Evolutionary conservation across 495 filamentous ascomycete species (phyloP), one percentile per base, ranked within the genome.

Genomic region (Pyrenopolyporus hunteri): DNA sequence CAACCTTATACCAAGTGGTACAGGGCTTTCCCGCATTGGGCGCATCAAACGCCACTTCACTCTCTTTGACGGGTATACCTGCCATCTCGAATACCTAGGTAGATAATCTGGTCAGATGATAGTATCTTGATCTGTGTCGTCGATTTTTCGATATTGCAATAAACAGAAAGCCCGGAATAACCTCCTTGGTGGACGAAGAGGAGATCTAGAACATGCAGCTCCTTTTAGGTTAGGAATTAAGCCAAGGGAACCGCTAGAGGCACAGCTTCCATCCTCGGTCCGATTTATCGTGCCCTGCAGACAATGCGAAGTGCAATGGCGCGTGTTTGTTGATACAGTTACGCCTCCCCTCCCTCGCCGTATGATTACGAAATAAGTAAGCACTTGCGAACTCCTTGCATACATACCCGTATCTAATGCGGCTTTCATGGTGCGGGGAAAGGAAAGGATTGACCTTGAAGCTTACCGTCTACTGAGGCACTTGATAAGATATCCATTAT

Each of bases 1-100:
- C 50, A 17, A 78, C 61, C 44, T 74, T 74, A 59, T 80, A 80
- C 73, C 74, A 81, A 8, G 78, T 82, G 49, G 75, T 71, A 57
- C 75, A 77, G 11, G 73, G 66, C 57, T 75, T 78, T 3, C 63
- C 69, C 13, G 68, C 69, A n/a, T 43, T 36, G 14, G 74, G 72
- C n/a, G 70, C 63, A 28, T 69, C 48, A 58, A 79, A 81, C 28
- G 56, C 57, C 13, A 73, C 60, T 16, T 63, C 57, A 32, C 68
- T 68, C 63, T 70, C 59, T 17, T 37, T 31, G 39, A 62, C 36
- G 22, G 57, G 35, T 14, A 52, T 28, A 2, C 29, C 16, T 25
- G 60, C 40, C 60, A 64, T 64, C 1, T 46, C 37, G 2, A 46
- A 33, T 33, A 33, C 9, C 9, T 32, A 14, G 23, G 43, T n/a